phyloP scores from a whole-genome alignment of 805 yeast genomes.

The Candida taoyuanica region DNA sequence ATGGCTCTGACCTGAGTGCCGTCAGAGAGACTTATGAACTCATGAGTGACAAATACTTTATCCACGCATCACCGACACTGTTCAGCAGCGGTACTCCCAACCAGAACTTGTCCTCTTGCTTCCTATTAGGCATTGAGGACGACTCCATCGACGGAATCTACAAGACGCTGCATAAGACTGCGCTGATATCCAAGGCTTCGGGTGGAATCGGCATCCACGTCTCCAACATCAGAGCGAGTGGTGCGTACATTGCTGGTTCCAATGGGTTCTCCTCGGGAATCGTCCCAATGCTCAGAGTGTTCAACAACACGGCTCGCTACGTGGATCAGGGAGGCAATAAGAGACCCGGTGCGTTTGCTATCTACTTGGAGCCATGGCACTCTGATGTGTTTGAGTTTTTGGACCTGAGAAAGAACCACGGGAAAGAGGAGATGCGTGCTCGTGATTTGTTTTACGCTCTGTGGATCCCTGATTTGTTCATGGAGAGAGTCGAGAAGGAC shows the following conservation, averaged over 20 bases:
- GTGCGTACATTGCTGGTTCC: conserved; percentile 86
- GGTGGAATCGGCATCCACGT: conserved; percentile 94
- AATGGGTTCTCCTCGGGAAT: conserved; percentile 91
- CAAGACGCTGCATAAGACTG: conserved; percentile 81
- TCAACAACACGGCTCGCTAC: conserved; percentile 92
- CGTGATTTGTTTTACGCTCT: conserved; percentile 89
- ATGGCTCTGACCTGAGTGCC: conserved; percentile 57
- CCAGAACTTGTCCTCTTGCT: conserved; percentile 90
- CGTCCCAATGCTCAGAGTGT: conserved; percentile 93
- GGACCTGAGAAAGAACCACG: conserved; percentile 88
- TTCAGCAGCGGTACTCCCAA: conserved; percentile 89
- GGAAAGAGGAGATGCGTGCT: conserved; percentile 91
- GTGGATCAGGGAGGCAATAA: conserved; percentile 99
- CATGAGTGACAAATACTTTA: conserved; percentile 84
- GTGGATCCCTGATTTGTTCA: conserved; percentile 94
- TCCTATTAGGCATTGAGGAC: conserved; percentile 82
- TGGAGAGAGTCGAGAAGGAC: conserved; percentile 79
- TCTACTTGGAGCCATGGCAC: conserved; percentile 97
- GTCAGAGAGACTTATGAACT: conserved; percentile 81
- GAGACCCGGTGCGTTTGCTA: conserved; percentile 96
- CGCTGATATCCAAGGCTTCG: conserved; percentile 88
- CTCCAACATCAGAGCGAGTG: conserved; percentile 84
- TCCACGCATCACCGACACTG: conserved; percentile 95
- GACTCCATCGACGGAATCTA: conserved; percentile 96
- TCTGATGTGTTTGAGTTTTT: conserved; percentile 84